Evolutionary conservation across 2,329 filamentous ascomycete genomes (phyloP).

Genomic region (Xylariaceae sp.): DNA sequence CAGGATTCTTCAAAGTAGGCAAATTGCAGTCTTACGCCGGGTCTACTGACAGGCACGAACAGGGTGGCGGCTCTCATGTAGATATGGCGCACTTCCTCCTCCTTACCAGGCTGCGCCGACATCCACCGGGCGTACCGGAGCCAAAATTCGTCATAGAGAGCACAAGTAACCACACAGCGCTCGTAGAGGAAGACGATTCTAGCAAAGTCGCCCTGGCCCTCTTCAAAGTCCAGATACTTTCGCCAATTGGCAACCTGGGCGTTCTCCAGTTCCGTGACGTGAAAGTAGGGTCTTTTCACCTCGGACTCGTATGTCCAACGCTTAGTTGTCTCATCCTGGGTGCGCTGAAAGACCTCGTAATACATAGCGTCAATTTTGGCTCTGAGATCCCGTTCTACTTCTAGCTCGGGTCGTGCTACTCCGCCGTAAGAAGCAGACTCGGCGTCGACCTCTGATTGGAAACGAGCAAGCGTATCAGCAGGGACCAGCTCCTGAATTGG

Average conservation of each 20-base stretch:
- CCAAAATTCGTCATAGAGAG: conserved; percentile 98
- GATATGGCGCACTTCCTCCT: conserved; percentile 89
- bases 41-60: conserved; percentile 85
- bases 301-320: conserved; percentile 95
- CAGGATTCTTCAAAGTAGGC: conserved; percentile 92
- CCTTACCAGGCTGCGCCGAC: conserved; percentile 77
- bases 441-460: conserved; percentile 73
- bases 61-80: conserved; percentile 85
- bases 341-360: conserved; percentile 79
- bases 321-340: conserved; percentile 87
- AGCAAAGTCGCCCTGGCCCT: conserved; percentile 77
- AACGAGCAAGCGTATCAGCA: conserved; percentile 68
- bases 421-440: conserved; percentile 62
- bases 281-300: conserved; percentile 95
- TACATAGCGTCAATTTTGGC: conserved; percentile 80
- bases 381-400: conserved; percentile 83
- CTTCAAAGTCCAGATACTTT: conserved; percentile 96
- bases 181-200: conserved; percentile 88
- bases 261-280: conserved; percentile 90
- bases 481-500: conserved; percentile 77
- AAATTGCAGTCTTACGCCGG: conserved; percentile 85
- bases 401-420: conserved; percentile 69
- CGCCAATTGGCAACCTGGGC: conserved; percentile 87
- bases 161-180: conserved; percentile 88
- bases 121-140: conserved; percentile 97